A percentile compares a stretch with the other conserved stretches of the same genome.
Conservation (phyloP, 2,329 filamentous ascomycete genomes). For the Colletotrichum nymphaeae region DNA sequence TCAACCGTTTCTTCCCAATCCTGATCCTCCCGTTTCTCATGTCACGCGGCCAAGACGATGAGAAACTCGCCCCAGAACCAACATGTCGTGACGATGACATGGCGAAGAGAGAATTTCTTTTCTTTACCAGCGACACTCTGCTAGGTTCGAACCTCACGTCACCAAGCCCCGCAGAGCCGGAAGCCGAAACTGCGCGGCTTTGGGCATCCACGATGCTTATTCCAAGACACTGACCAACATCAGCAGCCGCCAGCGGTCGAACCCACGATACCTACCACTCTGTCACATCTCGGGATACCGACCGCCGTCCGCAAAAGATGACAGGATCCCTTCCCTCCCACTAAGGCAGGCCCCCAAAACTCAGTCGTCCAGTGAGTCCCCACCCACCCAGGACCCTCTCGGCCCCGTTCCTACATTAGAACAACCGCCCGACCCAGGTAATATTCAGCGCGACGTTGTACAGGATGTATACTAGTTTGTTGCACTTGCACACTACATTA, state of each 20-base stretch:
- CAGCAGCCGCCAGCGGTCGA: neutral
- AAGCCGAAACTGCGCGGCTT: neutral
- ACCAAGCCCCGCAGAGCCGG: neutral
- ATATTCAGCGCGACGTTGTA: conserved; percentile 3
- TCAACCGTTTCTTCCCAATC: neutral
- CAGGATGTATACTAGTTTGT: neutral
- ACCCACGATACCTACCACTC: conserved; percentile 2
- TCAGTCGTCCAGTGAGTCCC: conserved; percentile 16
- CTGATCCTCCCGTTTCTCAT: neutral
- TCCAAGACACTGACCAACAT: neutral
- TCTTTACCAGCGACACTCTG: neutral
- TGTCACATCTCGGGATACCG: conserved; percentile 31
- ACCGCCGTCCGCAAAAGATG: conserved; percentile 20
- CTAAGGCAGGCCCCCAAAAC: conserved; percentile 20
- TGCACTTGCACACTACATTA: conserved; percentile 15
- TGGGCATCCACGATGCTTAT: conserved; percentile 17
- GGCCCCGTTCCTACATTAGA: conserved; percentile 35
- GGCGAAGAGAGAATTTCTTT: neutral
- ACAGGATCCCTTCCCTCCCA: conserved; percentile 22
- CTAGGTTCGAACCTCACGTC: neutral
- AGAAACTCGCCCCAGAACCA: neutral
- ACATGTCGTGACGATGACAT: conserved; percentile 3
- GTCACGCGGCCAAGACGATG: neutral
- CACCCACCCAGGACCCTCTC: conserved; percentile 21
- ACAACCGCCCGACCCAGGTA: conserved; percentile 20